A percentile compares a stretch with the other conserved stretches of the same genome.
These are phyloP conservation scores for Luffa acutangula DNA, from an alignment of 306 rosid genomes.

Conservation along the genomic window DNA sequence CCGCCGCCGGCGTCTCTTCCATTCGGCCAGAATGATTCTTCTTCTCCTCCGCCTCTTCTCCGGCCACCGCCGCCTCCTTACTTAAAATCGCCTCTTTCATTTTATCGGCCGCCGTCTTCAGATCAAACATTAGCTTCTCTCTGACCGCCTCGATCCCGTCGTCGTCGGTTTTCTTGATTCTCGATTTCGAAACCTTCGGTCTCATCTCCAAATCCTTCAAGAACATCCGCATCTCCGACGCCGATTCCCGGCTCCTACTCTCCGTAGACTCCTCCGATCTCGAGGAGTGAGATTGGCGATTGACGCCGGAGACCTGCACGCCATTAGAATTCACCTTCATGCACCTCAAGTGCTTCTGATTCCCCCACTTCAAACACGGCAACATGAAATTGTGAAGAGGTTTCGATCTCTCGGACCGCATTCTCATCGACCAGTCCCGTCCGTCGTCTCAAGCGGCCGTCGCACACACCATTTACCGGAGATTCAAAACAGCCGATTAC, in stretches of 20 bases:
- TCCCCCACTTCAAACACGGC: conserved; percentile 87
- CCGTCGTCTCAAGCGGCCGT: conserved; percentile 15
- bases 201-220: conserved; percentile 22
- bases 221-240: conserved; percentile 13
- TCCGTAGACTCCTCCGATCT: conserved; percentile 20
- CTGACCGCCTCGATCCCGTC: conserved; percentile 81
- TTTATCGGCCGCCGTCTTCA: conserved; percentile 61
- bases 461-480: conserved; percentile 41
- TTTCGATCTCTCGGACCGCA: conserved; percentile 62
- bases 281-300: conserved; percentile 38
- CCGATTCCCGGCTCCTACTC: conserved; percentile 25
- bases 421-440: conserved; percentile 32
- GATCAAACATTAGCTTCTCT: conserved; percentile 74
- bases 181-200: conserved; percentile 17
- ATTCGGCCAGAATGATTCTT: not conserved
- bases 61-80: conserved; percentile 25
- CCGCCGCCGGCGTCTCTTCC: not conserved
- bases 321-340: conserved; percentile 30
- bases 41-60: conserved; percentile 10
- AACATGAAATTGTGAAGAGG: conserved; percentile 83
- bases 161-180: conserved; percentile 26
- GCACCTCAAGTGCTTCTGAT: conserved; percentile 66
- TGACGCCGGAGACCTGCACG: conserved; percentile 9
- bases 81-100: conserved; percentile 60
- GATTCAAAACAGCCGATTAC: not conserved